Evolutionary conservation across 192 early-diverging fungal genomes (phyloP).

Genomic region (Piromyces finnis): DNA sequence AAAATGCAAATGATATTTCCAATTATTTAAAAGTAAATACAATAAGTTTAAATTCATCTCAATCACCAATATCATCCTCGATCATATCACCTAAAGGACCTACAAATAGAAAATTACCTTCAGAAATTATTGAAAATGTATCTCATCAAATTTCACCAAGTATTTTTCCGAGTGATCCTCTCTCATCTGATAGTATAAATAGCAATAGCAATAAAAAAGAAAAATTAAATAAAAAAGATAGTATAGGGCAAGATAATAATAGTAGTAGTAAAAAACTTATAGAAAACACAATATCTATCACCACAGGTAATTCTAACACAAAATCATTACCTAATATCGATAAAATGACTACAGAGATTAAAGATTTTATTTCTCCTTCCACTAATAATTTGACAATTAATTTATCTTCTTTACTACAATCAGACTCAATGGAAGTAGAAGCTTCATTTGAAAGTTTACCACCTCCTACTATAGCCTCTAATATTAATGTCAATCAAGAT

Average conservation of each 20-base stretch:
- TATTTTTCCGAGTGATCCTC: too few species aligned
- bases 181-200: not conserved
- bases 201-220: not conserved
- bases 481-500: not conserved
- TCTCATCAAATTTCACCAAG: not conserved
- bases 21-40: not conserved
- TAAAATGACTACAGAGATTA: not conserved
- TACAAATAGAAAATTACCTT: not conserved
- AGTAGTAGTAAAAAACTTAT: not conserved
- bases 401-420: not conserved
- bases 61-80: not conserved
- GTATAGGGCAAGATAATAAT: not conserved
- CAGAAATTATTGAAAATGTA: not conserved
- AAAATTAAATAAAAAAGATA: not conserved
- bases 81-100: too few species aligned
- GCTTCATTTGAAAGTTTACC: not conserved
- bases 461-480: not conserved
- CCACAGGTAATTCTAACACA: too few species aligned
- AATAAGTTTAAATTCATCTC: not conserved
- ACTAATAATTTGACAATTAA: not conserved
- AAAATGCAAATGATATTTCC: not conserved
- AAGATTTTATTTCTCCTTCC: not conserved
- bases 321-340: not conserved
- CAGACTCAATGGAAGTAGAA: not conserved
- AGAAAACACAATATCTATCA: too few species aligned